Evolutionary conservation across 106 monocot species (phyloP), one percentile per base, ranked within the genome.

Genomic region (Ottelia alismoides): DNA sequence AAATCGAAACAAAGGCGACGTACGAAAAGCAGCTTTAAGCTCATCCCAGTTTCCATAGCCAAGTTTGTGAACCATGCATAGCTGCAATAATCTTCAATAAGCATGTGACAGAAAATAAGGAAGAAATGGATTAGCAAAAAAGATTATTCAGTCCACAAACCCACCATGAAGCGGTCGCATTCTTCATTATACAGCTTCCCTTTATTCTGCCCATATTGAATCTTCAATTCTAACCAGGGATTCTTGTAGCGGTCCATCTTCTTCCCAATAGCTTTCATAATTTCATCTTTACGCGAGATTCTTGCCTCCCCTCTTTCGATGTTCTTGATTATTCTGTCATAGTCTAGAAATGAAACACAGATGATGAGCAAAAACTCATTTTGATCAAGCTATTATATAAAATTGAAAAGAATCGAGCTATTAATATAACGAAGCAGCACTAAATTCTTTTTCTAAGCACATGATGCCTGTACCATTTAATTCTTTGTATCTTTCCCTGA

Each of bases 41-140:
- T 94, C 94, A 61, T 94, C 94, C 94, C 94, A 94, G 49, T 83
- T 83, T 49, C 94, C 94, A 64, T 94, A 94, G 22, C 94, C 94
- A 54, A 94, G 83, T 47, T 94, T 88, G 68, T 88, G 88, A 27
- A 94, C 80, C 88, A 88, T 94, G 59, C 94, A 94, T 25, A 94
- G 76, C 94, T 94, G 84, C 18, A n/a, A n/a, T n/a, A n/a, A n/a
- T n/a, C n/a, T n/a, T n/a, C n/a, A n/a, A n/a, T n/a, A n/a, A n/a
- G n/a, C n/a, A n/a, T n/a, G n/a, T n/a, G n/a, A n/a, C n/a, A n/a
- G n/a, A n/a, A 2, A 57, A 61, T 25, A 9, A 61, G 17, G 26
- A 10, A 1, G 32, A 66, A 30, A 14, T 27, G 20, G 14, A 43
- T 43, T 16, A 43, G 40, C 40, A 43, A 7, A 43, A 43, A 43